Evolutionary conservation across 441 rosid species (phyloP).

Genomic region (Aquilaria agallochum): DNA sequence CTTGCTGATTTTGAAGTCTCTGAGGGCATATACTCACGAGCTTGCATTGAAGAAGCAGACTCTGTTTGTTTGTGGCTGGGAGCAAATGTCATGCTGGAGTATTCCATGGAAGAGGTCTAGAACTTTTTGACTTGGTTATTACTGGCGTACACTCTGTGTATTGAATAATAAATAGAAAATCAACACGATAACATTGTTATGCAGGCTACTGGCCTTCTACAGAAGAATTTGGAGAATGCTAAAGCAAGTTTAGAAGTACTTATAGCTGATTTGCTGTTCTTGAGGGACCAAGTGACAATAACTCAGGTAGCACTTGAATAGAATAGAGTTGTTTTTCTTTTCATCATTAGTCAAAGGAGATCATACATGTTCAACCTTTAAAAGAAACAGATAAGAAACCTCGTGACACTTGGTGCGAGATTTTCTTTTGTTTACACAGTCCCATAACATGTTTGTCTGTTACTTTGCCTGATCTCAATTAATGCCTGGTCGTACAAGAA

Average conservation of each 20-base stretch:
- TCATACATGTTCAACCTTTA: not conserved
- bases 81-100: slow-evolving; percentile 96
- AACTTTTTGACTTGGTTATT: slow-evolving; percentile 15
- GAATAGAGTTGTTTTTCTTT: not conserved
- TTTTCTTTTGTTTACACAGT: no score
- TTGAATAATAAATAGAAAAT: slow-evolving; percentile 17
- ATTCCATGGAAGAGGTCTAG: slow-evolving; percentile 79
- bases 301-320: slow-evolving; percentile 55
- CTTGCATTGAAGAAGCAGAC: slow-evolving; percentile 57
- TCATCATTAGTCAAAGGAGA: not conserved
- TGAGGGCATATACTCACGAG: slow-evolving; percentile 87
- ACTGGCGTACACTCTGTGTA: slow-evolving; percentile 12
- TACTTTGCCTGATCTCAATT: not conserved
- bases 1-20: slow-evolving; percentile 85
- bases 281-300: slow-evolving; percentile 94
- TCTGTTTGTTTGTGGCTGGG: slow-evolving; percentile 92
- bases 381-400: no score
- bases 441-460: no score
- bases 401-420: no score
- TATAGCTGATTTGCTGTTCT: slow-evolving; percentile 79
- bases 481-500: not conserved
- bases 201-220: slow-evolving; percentile 73
- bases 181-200: slow-evolving; percentile 24
- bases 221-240: slow-evolving; percentile 87
- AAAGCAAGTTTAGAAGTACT: slow-evolving; percentile 95